phyloP scores from a whole-genome alignment of 345 rosid genomes.

The Syzygium oleosum region DNA sequence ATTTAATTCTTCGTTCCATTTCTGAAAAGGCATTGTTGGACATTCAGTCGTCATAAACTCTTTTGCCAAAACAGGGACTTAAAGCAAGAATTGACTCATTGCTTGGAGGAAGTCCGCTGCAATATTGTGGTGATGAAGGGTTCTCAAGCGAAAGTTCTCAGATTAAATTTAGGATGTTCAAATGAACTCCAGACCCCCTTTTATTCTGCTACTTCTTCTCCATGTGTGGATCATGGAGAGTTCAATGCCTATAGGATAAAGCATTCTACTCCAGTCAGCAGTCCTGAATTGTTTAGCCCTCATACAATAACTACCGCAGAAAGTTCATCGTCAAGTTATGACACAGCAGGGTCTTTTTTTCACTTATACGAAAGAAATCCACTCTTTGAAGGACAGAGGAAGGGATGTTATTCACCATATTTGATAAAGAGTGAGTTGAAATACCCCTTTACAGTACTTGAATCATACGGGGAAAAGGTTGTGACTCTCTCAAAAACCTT shows the following conservation, averaged over 20 bases:
- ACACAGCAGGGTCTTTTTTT: conserved; percentile 22
- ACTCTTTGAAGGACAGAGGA: conserved; percentile 39
- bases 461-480: conserved; percentile 11
- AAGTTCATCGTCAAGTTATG: conserved; percentile 23
- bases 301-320: conserved; percentile 22
- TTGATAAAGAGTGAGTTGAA: conserved; percentile 8
- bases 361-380: conserved; percentile 44
- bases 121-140: conserved; percentile 54
- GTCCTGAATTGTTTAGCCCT: conserved; percentile 47
- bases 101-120: conserved; percentile 65
- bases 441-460: conserved; percentile 3
- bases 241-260: conserved; percentile 25
- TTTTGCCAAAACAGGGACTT: conserved; percentile 42
- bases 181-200: conserved; percentile 49
- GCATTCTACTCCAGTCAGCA: conserved; percentile 61
- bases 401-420: conserved; percentile 10
- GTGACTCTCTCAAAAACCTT: conserved; percentile 17
- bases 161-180: conserved; percentile 47
- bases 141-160: conserved; percentile 53
- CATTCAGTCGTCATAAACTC: background rate
- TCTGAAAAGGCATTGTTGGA: background rate
- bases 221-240: conserved; percentile 17
- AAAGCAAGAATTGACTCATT: conserved; percentile 52
- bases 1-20: background rate
- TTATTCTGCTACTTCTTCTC: conserved; percentile 48